Conservation (phyloP, 2,329 filamentous ascomycete species). For the Aspergillus brasiliensis region DNA sequence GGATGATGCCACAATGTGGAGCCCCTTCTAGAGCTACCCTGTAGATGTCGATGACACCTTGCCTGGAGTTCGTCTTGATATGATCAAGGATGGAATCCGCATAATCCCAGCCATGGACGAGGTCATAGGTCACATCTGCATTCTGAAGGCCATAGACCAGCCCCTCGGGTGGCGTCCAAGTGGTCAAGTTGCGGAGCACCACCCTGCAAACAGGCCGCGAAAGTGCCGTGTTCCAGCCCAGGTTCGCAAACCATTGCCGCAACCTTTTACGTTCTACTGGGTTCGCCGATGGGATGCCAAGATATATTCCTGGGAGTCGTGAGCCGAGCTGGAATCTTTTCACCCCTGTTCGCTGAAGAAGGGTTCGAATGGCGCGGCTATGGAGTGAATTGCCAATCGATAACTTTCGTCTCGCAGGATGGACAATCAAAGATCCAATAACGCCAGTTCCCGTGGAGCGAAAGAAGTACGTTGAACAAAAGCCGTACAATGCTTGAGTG, state of each 20-base stretch:
- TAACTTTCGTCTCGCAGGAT: slow-evolving; percentile 79
- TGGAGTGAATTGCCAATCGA: slow-evolving; percentile 91
- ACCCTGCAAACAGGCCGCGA: slow-evolving; percentile 70
- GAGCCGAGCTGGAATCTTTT: slow-evolving; percentile 81
- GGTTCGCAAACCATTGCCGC: slow-evolving; percentile 82
- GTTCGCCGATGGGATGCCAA: slow-evolving; percentile 75
- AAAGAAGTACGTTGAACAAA: slow-evolving; percentile 84
- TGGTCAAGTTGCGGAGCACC: slow-evolving; percentile 69
- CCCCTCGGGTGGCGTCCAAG: slow-evolving; percentile 76
- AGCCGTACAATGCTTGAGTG: slow-evolving; percentile 87
- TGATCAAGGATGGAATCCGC: slow-evolving; percentile 73
- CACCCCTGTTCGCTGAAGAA: slow-evolving; percentile 71
- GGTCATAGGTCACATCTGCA: slow-evolving; percentile 75
- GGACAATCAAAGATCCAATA: slow-evolving; percentile 85
- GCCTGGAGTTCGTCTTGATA: slow-evolving; percentile 71
- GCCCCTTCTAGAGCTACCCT: slow-evolving; percentile 71
- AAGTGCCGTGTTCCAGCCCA: slow-evolving; percentile 79
- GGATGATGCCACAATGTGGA: slow-evolving; percentile 76
- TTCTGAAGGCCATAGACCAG: slow-evolving; percentile 72
- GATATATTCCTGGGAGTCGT: slow-evolving; percentile 79
- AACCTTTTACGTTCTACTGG: slow-evolving; percentile 61
- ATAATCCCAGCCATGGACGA: slow-evolving; percentile 79
- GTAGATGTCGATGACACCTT: slow-evolving; percentile 79
- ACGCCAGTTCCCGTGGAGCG: slow-evolving; percentile 70
- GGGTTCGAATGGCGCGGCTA: slow-evolving; percentile 75